Evolutionary conservation across 139 green algal species (phyloP), one percentile per base, ranked within the genome.

Genomic region (Mesostigma viride): DNA sequence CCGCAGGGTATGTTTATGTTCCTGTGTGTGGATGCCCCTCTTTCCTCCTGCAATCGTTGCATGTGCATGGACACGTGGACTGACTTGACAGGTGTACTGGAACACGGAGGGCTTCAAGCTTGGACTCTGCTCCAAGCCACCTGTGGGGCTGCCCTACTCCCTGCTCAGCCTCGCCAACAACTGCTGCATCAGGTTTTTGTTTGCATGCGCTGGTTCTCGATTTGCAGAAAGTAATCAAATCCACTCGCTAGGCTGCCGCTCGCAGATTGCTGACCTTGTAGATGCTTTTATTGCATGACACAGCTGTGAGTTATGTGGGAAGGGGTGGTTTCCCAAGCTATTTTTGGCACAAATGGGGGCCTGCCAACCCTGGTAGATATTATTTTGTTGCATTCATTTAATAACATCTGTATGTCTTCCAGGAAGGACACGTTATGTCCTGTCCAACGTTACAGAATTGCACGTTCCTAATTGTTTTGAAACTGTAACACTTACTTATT

Each of bases 151-250:
- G n/a, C 83, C 82, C 4, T 82, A 82, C 58, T 83, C 81, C 0
- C 67, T 89, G 47, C 75, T 89, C 22, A 83, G 78, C 40, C 72
- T 91, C 32, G 71, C 80, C 61, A 94, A 91, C 82, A 91, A 88
- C 75, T 87, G 77, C 65, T 63, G 56, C 56, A 35, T 63, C 14
- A 14, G 40, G 40, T 51, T 8, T 24, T 8, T 8, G 11, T 51
- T 14, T 51, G 40, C 40, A 8, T 24, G 40, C 8, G 8, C 14
- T 24, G 8, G 40, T 24, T 51, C 14, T 51, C 8, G 14, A 51
- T 24, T 14, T 24, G 8, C 40, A 8, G 40, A 51, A 51, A n/a
- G n/a, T n/a, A n/a, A n/a, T n/a, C n/a, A n/a, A n/a, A n/a, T n/a
- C n/a, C n/a, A n/a, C n/a, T n/a, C n/a, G n/a, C n/a, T n/a, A n/a